Evolutionary conservation across 495 filamentous ascomycete genomes (phyloP), one percentile per base, ranked within the genome.

Genomic region (Astrothelium macrocarpum): DNA sequence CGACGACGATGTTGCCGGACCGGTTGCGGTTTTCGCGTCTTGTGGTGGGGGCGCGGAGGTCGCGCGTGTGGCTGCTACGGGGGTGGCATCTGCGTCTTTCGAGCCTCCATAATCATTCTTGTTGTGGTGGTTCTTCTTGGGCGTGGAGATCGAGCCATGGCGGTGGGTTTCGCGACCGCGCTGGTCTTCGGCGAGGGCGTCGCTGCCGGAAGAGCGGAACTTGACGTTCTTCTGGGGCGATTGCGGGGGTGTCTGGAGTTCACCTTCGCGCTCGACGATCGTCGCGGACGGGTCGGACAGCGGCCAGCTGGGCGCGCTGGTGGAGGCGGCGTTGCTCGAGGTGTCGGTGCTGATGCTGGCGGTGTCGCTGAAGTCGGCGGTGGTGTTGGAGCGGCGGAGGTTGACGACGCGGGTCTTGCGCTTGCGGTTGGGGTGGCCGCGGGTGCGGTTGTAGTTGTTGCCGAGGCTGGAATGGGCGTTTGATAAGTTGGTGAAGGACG

Each of bases 321-420:
- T 71, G 34, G 71, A 72, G 11, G 66, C 63, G 32, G 77, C 78
- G 26, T 76, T 69, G 5, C 74, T 69, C 63, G 49, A 56, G 2
- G 49, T 29, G 2, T 56, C 49, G 2, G 49, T 56, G 49, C 80
- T 83, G 23, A 78, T 76, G 61, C 79, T 81, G 65, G 84, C 80
- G n/a, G 79, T 78, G 36, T 82, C 80, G 45, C 60, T 68, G 34
- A 78, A 76, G 20, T 76, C 75, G 5, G 64, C 67, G n/a, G 81
- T 74, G n/a, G 36, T 70, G 7, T 42, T 25, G 32, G 66, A 63
- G 28, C 64, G 63, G 5, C 92, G 87, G 49, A 98, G 76, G 72
- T 97, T 91, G 64, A 98, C 90, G 32, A 98, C 89, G n/a, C 94
- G 84, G 65, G 85, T 91, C 82, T 96, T 97, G 73, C 90, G 88